phyloP scores from a whole-genome alignment of 2,329 filamentous ascomycete species.

The Sphaerostilbella broomeana region DNA sequence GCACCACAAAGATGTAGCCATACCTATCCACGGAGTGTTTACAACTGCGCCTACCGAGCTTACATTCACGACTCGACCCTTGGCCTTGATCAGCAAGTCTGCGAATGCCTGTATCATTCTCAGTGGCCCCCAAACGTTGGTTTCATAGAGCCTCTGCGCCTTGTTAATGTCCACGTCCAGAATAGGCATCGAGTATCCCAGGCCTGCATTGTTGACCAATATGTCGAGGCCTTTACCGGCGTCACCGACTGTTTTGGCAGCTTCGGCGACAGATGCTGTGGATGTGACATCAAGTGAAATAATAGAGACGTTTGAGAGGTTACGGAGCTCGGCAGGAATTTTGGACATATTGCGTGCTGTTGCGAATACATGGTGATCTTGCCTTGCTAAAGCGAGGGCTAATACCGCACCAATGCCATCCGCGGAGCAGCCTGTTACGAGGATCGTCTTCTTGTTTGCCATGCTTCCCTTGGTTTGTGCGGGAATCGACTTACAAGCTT shows the following conservation, averaged over 20 bases:
- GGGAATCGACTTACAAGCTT: no score
- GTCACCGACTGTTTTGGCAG: slow-evolving; percentile 12
- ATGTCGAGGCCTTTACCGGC: slow-evolving; percentile 19
- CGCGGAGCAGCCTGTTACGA: slow-evolving; percentile 22
- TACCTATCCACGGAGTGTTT: slow-evolving; percentile 19
- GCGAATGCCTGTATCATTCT: slow-evolving; percentile 24
- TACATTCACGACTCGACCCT: slow-evolving; percentile 25
- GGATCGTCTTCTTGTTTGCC: slow-evolving; percentile 13
- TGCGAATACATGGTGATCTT: slow-evolving; percentile 25
- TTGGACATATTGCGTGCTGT: slow-evolving; percentile 25
- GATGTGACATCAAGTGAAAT: slow-evolving; percentile 27
- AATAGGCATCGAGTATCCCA: slow-evolving; percentile 22
- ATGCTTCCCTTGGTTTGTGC: no score
- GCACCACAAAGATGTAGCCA: no score
- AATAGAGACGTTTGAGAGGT: slow-evolving; percentile 18
- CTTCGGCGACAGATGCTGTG: slow-evolving; percentile 19
- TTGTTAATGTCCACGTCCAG: slow-evolving; percentile 19
- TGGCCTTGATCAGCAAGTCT: slow-evolving; percentile 20
- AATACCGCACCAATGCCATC: slow-evolving; percentile 20
- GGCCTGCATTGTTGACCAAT: slow-evolving; percentile 28
- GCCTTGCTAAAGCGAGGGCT: slow-evolving; percentile 15
- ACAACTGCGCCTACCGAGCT: slow-evolving; percentile 24
- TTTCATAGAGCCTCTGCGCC: slow-evolving; percentile 23
- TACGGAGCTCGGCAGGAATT: slow-evolving; percentile 18
- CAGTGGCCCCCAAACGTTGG: slow-evolving; percentile 26